Base-by-base conservation (phyloP, 139 green algal species). In the Medakamo hakoo region DNA sequence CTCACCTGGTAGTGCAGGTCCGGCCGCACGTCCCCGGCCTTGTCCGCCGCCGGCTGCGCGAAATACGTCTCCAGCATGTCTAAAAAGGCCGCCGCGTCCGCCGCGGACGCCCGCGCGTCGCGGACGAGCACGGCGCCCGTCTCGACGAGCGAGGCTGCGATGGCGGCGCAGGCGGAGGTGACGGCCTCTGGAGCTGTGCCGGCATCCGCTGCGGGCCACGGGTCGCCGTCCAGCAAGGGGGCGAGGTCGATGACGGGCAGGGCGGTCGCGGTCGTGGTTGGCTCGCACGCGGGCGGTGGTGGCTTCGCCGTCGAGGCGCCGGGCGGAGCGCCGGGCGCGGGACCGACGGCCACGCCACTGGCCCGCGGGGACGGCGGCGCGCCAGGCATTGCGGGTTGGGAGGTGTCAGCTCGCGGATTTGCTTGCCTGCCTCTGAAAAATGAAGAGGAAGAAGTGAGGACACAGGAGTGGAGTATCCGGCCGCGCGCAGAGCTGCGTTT, bases 51-150 rank as follows among this genome's bases (percentile, higher is more conserved):
- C 0, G 69, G 30, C 64, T 84, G 79, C 14, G 4, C 64, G 58
- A 94, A 96, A 63, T 96, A 96, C 49, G 32, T 23, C 74, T 96
- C 88, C 79, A 96, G 80, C 63, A 86, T 74, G 67, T 89, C 75
- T 2, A 96, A 60, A 62, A 96, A 96, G 24, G 5, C 9, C 40
- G 85, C 73, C 48, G 87, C 92, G 56, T 88, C 73, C 1, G 55
- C 64, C 3, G 28, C 30, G 31, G 72, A 23, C 2, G 88, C 84
- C 1, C 88, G 77, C 0, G 80, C 84, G 69, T 96, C 88, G 3
- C 81, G 75, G 9, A 95, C 77, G 57, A 88, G 62, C 22, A 86
- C 63, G 49, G 73, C 79, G 0, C 79, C 78, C 0, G 72, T 81
- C 2, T 71, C 20, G 18, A 59, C 32, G 27, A 88, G 57, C 57